Conservation (phyloP, 2,329 filamentous ascomycete genomes). For the Stemphylium lycopersici region DNA sequence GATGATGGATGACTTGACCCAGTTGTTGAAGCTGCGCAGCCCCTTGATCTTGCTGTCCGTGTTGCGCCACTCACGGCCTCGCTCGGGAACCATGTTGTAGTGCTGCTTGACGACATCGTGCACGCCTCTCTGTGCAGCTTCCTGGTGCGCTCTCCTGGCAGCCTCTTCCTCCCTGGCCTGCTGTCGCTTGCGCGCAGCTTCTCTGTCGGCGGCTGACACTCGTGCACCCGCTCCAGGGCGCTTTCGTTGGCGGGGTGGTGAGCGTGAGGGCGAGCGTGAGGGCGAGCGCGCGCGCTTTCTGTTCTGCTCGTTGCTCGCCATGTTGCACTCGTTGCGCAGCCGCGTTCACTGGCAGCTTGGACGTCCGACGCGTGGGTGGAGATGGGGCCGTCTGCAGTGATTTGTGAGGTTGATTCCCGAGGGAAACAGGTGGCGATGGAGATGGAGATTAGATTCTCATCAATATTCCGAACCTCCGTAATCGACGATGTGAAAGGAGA, state of each 20-base stretch:
- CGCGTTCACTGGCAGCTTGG: slow-evolving; percentile 5
- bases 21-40: slow-evolving; percentile 94
- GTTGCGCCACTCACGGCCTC: slow-evolving; percentile 91
- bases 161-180: slow-evolving; percentile 52
- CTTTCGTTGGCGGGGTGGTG: slow-evolving; percentile 68
- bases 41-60: slow-evolving; percentile 96
- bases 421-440: not conserved
- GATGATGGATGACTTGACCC: slow-evolving; percentile 97
- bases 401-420: not conserved
- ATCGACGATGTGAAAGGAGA: not conserved
- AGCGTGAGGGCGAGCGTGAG: slow-evolving; percentile 46
- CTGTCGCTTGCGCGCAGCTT: slow-evolving; percentile 66
- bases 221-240: slow-evolving; percentile 60
- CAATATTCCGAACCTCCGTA: not conserved
- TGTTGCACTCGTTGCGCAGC: slow-evolving; percentile 10
- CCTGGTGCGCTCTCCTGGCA: slow-evolving; percentile 54
- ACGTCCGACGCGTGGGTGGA: slow-evolving; percentile 6
- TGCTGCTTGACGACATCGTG: slow-evolving; percentile 90
- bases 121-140: slow-evolving; percentile 61
- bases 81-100: slow-evolving; percentile 94
- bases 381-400: not conserved
- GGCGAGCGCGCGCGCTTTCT: slow-evolving; percentile 42
- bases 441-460: not conserved
- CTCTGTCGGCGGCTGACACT: slow-evolving; percentile 70
- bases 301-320: slow-evolving; percentile 31